Conservation (phyloP, 495 filamentous ascomycete species). For the Ramalina peruviana region DNA sequence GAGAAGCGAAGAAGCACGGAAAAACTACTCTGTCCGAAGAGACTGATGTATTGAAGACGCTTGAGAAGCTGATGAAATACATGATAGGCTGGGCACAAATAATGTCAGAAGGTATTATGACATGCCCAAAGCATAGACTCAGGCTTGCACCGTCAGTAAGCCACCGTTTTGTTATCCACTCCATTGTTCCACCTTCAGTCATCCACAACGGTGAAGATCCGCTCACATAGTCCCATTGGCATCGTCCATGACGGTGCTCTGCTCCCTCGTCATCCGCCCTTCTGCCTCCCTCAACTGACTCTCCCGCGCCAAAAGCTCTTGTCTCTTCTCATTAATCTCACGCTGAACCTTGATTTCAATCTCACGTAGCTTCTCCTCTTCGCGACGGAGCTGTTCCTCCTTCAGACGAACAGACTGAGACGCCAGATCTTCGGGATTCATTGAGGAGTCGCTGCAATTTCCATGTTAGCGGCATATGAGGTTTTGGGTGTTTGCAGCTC, state of each 20-base stretch:
- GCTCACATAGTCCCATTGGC: constrained; percentile 30
- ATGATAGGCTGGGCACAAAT: too few relatives aligned
- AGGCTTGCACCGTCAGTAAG: too few relatives aligned
- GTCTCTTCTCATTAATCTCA: constrained; percentile 99
- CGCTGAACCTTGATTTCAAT: constrained; percentile 98
- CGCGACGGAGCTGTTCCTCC: constrained; percentile 95
- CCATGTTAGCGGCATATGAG: constrained; percentile 11
- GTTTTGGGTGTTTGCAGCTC: background rate
- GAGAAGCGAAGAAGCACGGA: too few relatives aligned
- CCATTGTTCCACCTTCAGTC: too few relatives aligned
- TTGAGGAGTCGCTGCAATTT: constrained; percentile 49
- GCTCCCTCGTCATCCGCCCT: constrained; percentile 60
- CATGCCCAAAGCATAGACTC: too few relatives aligned
- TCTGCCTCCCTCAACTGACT: constrained; percentile 95
- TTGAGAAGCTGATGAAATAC: too few relatives aligned
- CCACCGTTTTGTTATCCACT: too few relatives aligned
- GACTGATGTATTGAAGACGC: too few relatives aligned
- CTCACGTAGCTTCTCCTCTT: constrained; percentile 98
- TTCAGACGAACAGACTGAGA: constrained; percentile 94
- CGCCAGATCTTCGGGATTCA: constrained; percentile 95
- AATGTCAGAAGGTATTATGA: too few relatives aligned
- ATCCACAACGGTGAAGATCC: too few relatives aligned
- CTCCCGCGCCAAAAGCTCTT: constrained; percentile 93
- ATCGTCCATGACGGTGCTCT: constrained; percentile 34
- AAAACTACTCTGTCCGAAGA: too few relatives aligned